These are phyloP conservation scores for Taphrina communis DNA, from an alignment of 1,139 yeast species.

Conservation along the genomic window DNA sequence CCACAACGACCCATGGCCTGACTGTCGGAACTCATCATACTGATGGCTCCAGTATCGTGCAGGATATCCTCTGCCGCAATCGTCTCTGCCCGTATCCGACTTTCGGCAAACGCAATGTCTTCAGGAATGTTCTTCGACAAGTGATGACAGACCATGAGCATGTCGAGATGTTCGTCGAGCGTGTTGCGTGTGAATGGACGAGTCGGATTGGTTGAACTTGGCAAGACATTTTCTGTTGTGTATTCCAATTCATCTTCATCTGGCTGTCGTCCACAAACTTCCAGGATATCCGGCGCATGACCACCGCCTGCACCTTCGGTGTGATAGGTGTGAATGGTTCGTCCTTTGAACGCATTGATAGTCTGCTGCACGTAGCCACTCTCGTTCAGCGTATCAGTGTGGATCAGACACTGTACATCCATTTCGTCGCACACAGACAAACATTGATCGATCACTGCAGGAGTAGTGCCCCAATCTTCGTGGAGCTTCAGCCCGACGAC, in stretches of 20 bases:
- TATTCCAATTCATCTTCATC: constrained; percentile 23
- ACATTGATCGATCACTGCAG: constrained; percentile 42
- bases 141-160: constrained; percentile 44
- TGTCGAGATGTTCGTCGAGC: constrained; percentile 43
- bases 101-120: constrained; percentile 44
- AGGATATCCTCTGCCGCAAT: constrained; percentile 44
- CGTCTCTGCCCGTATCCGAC: constrained; percentile 44
- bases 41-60: constrained; percentile 44
- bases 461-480: constrained; percentile 45
- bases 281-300: constrained; percentile 43
- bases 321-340: constrained; percentile 44
- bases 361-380: constrained; percentile 43
- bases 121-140: constrained; percentile 43
- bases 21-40: constrained; percentile 44
- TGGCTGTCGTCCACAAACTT: constrained; percentile 35
- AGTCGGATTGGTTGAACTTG: constrained; percentile 43
- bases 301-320: constrained; percentile 45
- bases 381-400: constrained; percentile 44
- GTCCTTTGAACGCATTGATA: constrained; percentile 42
- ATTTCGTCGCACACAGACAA: constrained; percentile 42
- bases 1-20: constrained; percentile 45
- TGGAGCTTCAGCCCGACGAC: constrained; percentile 42
- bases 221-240: constrained; percentile 40
- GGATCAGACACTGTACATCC: constrained; percentile 44
- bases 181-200: constrained; percentile 43